These are phyloP conservation scores for Orbilia ellipsospora DNA, from an alignment of 2,329 filamentous ascomycete species.

Conservation along the genomic window DNA sequence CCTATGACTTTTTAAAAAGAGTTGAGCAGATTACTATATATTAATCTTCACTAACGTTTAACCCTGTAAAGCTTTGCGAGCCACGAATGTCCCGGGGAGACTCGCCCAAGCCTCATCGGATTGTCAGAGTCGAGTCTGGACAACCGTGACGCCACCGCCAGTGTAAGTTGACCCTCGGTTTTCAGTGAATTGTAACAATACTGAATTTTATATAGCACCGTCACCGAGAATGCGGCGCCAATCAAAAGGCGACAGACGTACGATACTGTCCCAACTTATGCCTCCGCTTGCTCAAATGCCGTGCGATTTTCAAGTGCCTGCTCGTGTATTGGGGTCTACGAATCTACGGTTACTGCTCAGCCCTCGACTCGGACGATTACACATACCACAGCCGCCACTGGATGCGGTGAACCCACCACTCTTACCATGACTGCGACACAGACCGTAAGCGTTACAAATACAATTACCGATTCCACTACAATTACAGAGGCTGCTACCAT, in stretches of 20 bases:
- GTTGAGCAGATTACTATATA: background rate
- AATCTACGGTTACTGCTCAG: background rate
- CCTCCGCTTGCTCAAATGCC: background rate
- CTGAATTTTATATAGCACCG: background rate
- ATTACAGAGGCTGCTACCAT: background rate
- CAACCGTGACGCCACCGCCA: background rate
- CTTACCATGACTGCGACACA: too few relatives aligned
- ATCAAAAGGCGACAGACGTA: background rate
- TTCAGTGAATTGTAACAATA: too few relatives aligned
- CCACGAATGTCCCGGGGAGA: background rate
- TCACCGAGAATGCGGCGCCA: too few relatives aligned
- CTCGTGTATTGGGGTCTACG: conserved; percentile 2
- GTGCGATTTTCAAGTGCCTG: background rate
- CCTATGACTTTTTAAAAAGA: background rate
- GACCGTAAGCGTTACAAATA: too few relatives aligned
- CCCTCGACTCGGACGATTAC: too few relatives aligned
- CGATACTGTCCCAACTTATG: background rate
- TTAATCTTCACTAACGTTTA: too few relatives aligned
- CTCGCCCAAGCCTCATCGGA: conserved; percentile 6
- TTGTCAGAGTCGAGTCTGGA: background rate
- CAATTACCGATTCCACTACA: too few relatives aligned
- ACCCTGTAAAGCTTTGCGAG: background rate
- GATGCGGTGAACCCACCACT: too few relatives aligned
- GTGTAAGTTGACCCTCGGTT: background rate
- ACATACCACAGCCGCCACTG: too few relatives aligned